These are phyloP conservation scores for Tripterygium wilfordii DNA, from an alignment of 177 flowering plant genomes.

Conservation along the genomic window DNA sequence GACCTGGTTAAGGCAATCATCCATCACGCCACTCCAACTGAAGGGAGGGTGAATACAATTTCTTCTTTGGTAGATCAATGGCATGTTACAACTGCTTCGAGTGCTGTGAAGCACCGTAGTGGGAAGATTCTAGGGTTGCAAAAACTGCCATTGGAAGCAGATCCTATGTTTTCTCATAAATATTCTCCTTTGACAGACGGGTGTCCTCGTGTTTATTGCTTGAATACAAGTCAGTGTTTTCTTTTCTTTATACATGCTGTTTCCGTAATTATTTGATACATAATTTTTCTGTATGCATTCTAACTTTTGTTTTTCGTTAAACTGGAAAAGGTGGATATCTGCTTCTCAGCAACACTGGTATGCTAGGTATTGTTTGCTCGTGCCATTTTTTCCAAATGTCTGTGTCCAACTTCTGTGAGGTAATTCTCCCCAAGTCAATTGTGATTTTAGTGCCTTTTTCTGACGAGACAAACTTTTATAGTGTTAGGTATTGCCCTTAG, in stretches of 20 bases:
- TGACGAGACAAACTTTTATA: neutral
- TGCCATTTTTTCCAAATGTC: conserved; percentile 63
- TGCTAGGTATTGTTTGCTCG: conserved; percentile 53
- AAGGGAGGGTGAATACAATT: conserved; percentile 17
- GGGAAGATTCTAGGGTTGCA: conserved; percentile 10
- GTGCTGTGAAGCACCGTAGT: conserved; percentile 12
- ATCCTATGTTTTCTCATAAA: conserved; percentile 8
- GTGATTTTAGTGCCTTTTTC: neutral
- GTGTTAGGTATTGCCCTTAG: neutral
- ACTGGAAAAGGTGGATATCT: conserved; percentile 49
- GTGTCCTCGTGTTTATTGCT: conserved; percentile 51
- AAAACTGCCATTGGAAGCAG: conserved; percentile 16
- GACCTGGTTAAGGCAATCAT: conserved; percentile 19
- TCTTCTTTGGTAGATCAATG: conserved; percentile 16
- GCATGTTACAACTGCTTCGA: conserved; percentile 12
- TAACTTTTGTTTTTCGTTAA: conserved; percentile 5
- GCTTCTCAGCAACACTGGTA: conserved; percentile 53
- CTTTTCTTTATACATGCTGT: neutral
- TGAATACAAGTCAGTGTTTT: conserved; percentile 46
- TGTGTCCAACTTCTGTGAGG: conserved; percentile 60
- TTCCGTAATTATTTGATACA: neutral
- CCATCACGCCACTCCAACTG: conserved; percentile 13
- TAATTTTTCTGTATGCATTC: neutral
- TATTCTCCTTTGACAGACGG: conserved; percentile 21
- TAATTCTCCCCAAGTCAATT: conserved; percentile 14